phyloP scores from a whole-genome alignment of 2,329 filamentous ascomycete genomes.

The Cladosporium sp. region DNA sequence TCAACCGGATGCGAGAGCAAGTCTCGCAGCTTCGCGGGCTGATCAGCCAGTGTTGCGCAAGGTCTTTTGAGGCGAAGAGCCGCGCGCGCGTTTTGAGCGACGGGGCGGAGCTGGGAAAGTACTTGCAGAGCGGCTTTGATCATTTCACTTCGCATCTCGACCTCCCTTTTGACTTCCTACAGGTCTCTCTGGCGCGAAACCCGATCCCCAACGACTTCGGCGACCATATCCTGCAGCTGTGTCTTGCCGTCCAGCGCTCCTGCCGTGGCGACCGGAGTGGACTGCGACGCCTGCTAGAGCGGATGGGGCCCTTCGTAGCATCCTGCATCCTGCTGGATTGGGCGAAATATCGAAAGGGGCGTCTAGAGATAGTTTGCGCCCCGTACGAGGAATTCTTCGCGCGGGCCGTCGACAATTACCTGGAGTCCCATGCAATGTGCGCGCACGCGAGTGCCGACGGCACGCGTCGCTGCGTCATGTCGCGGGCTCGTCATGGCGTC shows the following conservation, averaged over 20 bases:
- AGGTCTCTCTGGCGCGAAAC: constrained; percentile 35
- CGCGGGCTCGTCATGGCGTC: constrained; percentile 26
- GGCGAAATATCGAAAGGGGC: constrained; percentile 30
- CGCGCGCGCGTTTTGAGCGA: constrained; percentile 39
- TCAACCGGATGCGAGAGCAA: constrained; percentile 42
- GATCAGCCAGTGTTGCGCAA: constrained; percentile 31
- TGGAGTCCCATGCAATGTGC: too few species aligned
- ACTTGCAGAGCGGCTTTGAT: constrained; percentile 42
- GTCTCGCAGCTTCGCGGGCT: constrained; percentile 36
- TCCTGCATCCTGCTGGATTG: constrained; percentile 43
- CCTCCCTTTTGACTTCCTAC: constrained; percentile 43
- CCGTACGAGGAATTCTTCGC: constrained; percentile 29
- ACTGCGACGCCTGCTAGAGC: neutral
- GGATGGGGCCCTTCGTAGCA: constrained; percentile 33
- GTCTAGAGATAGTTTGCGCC: constrained; percentile 33
- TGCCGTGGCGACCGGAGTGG: too few species aligned
- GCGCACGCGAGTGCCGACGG: too few species aligned
- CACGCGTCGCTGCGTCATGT: constrained; percentile 12
- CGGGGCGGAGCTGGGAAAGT: constrained; percentile 38
- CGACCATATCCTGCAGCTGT: constrained; percentile 41
- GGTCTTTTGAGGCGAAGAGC: constrained; percentile 35
- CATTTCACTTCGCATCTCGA: constrained; percentile 39
- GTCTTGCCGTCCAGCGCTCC: constrained; percentile 12
- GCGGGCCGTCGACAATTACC: too few species aligned
- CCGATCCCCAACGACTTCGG: constrained; percentile 41